phyloP scores from a whole-genome alignment of 805 yeast genomes.

The Teunomyces tritomae region DNA sequence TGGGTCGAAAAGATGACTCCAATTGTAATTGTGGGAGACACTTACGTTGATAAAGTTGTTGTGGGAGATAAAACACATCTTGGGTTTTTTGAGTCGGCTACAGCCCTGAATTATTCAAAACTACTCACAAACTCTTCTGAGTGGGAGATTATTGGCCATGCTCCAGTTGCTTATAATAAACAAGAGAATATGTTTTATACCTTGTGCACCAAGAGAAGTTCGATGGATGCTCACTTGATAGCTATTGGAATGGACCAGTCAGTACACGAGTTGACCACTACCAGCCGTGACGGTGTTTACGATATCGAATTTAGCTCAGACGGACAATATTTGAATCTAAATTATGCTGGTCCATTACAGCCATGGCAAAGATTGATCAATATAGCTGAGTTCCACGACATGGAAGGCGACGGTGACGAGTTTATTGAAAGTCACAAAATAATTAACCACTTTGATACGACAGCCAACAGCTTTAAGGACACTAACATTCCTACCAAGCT shows the following conservation, averaged over 20 bases:
- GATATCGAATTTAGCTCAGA: slow-evolving; percentile 17
- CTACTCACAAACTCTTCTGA: slow-evolving; percentile 7
- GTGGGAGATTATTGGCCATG: slow-evolving; percentile 15
- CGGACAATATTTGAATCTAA: slow-evolving; percentile 20
- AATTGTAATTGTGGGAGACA: slow-evolving; percentile 9
- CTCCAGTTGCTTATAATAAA: slow-evolving; percentile 16
- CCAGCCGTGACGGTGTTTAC: slow-evolving; percentile 13
- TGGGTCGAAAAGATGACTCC: slow-evolving; percentile 22
- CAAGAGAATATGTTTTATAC: slow-evolving; percentile 15
- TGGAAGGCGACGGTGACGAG: slow-evolving; percentile 9
- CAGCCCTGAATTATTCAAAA: slow-evolving; percentile 10
- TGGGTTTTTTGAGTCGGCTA: slow-evolving; percentile 18
- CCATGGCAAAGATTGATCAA: slow-evolving; percentile 25
- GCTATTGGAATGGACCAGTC: slow-evolving; percentile 4
- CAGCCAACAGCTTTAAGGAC: slow-evolving; percentile 18
- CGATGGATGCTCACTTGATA: slow-evolving; percentile 15
- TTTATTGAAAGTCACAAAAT: slow-evolving; percentile 12
- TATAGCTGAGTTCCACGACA: slow-evolving; percentile 14
- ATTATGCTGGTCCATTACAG: slow-evolving; percentile 20
- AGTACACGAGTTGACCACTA: slow-evolving; percentile 8
- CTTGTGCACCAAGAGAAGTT: slow-evolving; percentile 13
- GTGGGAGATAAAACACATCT: slow-evolving; percentile 14
- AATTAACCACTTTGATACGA: slow-evolving; percentile 17
- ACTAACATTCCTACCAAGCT: slow-evolving; percentile 52
- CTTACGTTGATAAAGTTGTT: slow-evolving; percentile 22